Evolutionary conservation across 2,329 filamentous ascomycete species (phyloP), one percentile per base, ranked within the genome.

Genomic region (Blastomyces silverae): DNA sequence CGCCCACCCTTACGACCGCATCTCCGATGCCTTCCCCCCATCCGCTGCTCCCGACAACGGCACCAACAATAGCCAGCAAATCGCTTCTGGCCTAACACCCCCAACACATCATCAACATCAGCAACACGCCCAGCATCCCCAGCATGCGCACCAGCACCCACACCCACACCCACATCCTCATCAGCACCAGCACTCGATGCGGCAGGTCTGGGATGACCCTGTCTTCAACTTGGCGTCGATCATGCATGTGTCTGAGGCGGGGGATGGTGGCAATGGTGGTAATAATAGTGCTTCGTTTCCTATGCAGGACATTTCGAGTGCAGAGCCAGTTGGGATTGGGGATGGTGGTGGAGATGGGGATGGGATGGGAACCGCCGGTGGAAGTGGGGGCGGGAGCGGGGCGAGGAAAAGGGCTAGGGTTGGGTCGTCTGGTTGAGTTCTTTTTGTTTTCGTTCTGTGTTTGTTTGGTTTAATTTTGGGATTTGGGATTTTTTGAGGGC

Each of bases 121-220:
- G 3, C 50, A 31, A 25, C 53, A 56, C 10, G 8, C 28, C 10
- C n/a, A 60, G 2, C 58, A 60, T 5, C 31, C 15, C 31, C 55
- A 37, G 10, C 55, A 57, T 13, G 34, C 37, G 3, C 55, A 58
- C 11, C 37, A 34, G 34, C 34, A 39, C 10, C 55, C 6, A 17
- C 34, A 58, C 15, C 34, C 20, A 20, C 31, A 22, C 28, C 34
- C 20, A 3, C 37, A 58, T 3, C n/a, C 8, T 4, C 56, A 58
- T 25, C 61, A 56, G 55, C 61, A 55, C 53, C 64, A 66, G 37
- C 52, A 46, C 8, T 28, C 31, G 17, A 56, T 34, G 7, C 42
- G 53, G 28, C 64, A 56, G 25, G 44, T 63, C 15, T 65, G 64
- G 64, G 64, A 63, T 25, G 60, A 65, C 31, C 64, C 64, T 11